A percentile compares a stretch with the other conserved stretches of the same genome.
Conservation (phyloP, 768 basidiomycete species). For the Tricholoma bakamatsutake region DNA sequence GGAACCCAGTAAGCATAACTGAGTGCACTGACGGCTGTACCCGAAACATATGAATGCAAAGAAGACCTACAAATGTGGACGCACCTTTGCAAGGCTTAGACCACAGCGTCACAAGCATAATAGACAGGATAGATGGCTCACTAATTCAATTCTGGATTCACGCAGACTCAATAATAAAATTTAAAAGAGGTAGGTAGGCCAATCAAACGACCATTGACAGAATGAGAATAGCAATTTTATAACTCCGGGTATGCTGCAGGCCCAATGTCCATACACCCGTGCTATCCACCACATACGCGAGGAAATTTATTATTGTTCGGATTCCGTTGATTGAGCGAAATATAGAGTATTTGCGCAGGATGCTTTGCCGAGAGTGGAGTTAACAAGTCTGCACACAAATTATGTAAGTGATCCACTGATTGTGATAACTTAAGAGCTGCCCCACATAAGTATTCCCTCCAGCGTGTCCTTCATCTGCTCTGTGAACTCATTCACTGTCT, state of each 20-base stretch:
- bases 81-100: not conserved
- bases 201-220: not conserved
- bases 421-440: no score
- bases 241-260: not conserved
- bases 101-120: not conserved
- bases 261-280: not conserved
- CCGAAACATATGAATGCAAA: not conserved
- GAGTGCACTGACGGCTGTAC: not conserved
- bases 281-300: slow-evolving; percentile 3
- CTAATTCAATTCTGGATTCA: not conserved
- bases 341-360: no score
- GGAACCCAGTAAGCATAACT: not conserved
- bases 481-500: no score
- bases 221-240: not conserved
- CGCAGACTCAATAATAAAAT: not conserved
- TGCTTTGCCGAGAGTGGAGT: no score
- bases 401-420: no score
- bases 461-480: no score
- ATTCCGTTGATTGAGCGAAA: no score
- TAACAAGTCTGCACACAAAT: no score
- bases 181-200: not conserved
- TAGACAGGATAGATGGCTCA: not conserved
- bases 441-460: no score
- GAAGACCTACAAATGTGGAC: not conserved
- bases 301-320: no score